Percentiles rank a stretch among this genome's conserved stretches.
These are phyloP conservation scores for Waitea zeae DNA, from an alignment of 1,284 basidiomycete species.

Conservation along the genomic window DNA sequence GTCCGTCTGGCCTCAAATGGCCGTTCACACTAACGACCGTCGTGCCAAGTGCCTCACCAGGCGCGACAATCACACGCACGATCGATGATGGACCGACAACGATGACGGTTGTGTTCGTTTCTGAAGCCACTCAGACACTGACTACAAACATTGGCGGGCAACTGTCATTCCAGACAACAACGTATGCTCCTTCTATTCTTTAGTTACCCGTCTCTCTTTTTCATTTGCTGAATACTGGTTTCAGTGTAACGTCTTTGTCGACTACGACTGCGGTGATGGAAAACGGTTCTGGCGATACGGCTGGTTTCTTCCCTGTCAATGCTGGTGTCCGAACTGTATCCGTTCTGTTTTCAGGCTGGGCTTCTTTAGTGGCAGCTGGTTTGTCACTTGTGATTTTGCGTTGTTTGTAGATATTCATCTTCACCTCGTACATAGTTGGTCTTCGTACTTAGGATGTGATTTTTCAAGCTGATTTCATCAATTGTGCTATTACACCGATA, in stretches of 20 bases:
- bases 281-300: slow-evolving; percentile 6
- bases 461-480: no score
- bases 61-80: slow-evolving; percentile 10
- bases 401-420: no score
- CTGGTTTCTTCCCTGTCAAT: slow-evolving; percentile 14
- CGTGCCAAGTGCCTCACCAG: slow-evolving; percentile 1
- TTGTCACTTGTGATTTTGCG: no score
- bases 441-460: no score
- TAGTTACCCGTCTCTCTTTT: no score
- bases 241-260: slow-evolving; percentile 9
- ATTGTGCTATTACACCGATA: no score
- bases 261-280: slow-evolving; percentile 10
- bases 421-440: no score
- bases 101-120: slow-evolving; percentile 13
- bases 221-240: no score
- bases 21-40: slow-evolving; percentile 7
- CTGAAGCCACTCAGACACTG: slow-evolving; percentile 12
- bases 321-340: slow-evolving; percentile 1
- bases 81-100: slow-evolving; percentile 7
- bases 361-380: no score
- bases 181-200: no score
- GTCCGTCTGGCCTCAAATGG: slow-evolving; percentile 7
- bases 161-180: slow-evolving; percentile 10
- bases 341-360: no score
- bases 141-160: slow-evolving; percentile 11